phyloP scores from a whole-genome alignment of 2,329 filamentous ascomycete species.

The Fusarium ambrosium region DNA sequence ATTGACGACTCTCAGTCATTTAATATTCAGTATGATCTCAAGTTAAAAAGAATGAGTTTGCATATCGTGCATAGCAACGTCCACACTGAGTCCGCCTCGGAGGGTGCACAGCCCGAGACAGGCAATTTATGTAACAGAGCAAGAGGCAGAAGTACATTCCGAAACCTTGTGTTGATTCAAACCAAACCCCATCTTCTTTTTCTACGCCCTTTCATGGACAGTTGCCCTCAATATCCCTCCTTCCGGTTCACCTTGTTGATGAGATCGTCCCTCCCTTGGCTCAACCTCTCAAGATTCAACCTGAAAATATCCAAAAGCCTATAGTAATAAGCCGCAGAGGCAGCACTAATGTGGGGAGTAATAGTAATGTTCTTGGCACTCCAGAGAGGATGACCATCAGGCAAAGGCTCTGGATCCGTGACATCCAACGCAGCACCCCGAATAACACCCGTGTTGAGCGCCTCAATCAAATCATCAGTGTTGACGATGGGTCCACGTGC shows the following conservation, averaged over 20 bases:
- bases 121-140: background rate
- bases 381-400: slow-evolving; percentile 77
- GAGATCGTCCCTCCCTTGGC: slow-evolving; percentile 53
- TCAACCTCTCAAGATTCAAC: slow-evolving; percentile 56
- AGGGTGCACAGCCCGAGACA: too few relatives aligned
- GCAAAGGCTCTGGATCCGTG: slow-evolving; percentile 83
- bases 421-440: slow-evolving; percentile 82
- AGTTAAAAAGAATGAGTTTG: too few relatives aligned
- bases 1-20: too few relatives aligned
- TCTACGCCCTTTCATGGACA: background rate
- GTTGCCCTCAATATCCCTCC: slow-evolving; percentile 45
- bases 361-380: slow-evolving; percentile 76
- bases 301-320: slow-evolving; percentile 59
- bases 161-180: background rate
- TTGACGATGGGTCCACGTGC: slow-evolving; percentile 69
- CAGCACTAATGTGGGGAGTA: slow-evolving; percentile 64
- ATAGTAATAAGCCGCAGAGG: slow-evolving; percentile 56
- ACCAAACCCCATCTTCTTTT: background rate
- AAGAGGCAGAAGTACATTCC: background rate
- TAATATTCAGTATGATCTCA: too few relatives aligned
- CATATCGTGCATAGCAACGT: too few relatives aligned
- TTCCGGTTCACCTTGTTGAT: slow-evolving; percentile 58
- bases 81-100: too few relatives aligned
- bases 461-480: slow-evolving; percentile 70
- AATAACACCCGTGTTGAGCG: slow-evolving; percentile 63